phyloP scores from a whole-genome alignment of 2,329 filamentous ascomycete genomes.

The Aspergillus amoenus region DNA sequence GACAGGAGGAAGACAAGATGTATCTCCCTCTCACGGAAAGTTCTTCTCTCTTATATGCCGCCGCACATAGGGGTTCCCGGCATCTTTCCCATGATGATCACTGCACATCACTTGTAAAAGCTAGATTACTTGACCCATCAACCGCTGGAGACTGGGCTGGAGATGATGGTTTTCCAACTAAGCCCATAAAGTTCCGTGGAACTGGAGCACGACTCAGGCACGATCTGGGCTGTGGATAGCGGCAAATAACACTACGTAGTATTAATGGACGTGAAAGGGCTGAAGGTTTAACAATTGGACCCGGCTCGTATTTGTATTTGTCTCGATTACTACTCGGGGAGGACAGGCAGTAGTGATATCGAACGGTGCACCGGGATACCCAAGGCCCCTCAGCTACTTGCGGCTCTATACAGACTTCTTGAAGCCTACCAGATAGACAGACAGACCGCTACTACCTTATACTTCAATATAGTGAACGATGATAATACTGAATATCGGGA shows the following conservation, averaged over 20 bases:
- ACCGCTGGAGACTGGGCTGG: too few relatives aligned
- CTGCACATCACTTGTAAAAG: not conserved
- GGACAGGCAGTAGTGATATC: not conserved
- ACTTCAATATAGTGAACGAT: not conserved
- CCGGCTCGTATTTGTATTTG: not conserved
- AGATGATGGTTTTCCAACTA: not conserved
- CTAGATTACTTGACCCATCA: too few relatives aligned
- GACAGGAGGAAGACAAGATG: constrained; percentile 1
- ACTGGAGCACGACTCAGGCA: not conserved
- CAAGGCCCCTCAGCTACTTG: not conserved
- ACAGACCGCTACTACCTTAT: not conserved
- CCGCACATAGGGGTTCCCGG: not conserved
- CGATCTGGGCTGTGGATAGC: not conserved
- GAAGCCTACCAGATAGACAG: not conserved
- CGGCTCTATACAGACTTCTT: not conserved
- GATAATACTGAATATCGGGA: not conserved
- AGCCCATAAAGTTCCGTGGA: not conserved
- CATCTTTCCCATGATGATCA: not conserved
- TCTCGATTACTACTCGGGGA: not conserved
- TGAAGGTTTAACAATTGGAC: not conserved
- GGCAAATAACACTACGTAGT: too few relatives aligned
- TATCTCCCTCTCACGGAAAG: not conserved
- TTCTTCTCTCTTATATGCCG: constrained; percentile 14
- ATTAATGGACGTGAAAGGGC: not conserved
- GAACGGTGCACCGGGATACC: not conserved